Evolutionary conservation across 2,329 filamentous ascomycete species (phyloP).

Genomic region (Epichloe glyceriae): DNA sequence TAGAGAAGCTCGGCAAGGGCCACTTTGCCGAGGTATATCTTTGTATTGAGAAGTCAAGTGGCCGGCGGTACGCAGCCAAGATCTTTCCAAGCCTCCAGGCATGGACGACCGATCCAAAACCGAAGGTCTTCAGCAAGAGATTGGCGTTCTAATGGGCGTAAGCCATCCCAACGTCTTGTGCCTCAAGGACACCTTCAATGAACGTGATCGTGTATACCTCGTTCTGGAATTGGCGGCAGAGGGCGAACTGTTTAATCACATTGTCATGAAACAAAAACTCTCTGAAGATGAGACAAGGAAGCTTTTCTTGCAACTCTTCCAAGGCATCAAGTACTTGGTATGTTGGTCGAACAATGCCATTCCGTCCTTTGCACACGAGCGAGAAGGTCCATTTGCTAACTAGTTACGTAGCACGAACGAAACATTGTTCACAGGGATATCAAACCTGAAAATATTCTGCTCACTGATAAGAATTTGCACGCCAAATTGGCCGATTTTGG

Average conservation of each 20-base stretch:
- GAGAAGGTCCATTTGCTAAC: background rate
- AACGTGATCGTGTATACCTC: conserved; percentile 79
- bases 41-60: conserved; percentile 74
- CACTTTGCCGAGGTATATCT: conserved; percentile 92
- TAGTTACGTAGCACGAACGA: conserved; percentile 67
- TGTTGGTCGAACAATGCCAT: conserved; percentile 17
- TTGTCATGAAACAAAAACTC: conserved; percentile 81
- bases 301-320: conserved; percentile 82
- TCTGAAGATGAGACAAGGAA: conserved; percentile 73
- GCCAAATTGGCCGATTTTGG: conserved; percentile 96
- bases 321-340: conserved; percentile 91
- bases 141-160: conserved; percentile 93
- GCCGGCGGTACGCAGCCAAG: conserved; percentile 81
- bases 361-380: background rate
- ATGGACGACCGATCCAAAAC: conserved; percentile 72
- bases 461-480: conserved; percentile 71
- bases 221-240: conserved; percentile 83
- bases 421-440: conserved; percentile 97
- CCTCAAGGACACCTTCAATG: conserved; percentile 89
- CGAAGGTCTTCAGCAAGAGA: conserved; percentile 85
- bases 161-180: conserved; percentile 88
- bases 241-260: conserved; percentile 92
- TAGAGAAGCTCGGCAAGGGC: conserved; percentile 81
- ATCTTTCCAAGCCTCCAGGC: conserved; percentile 74
- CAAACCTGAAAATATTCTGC: conserved; percentile 90